These are phyloP conservation scores for Macrophomina pseudophaseolina DNA, from an alignment of 2,329 filamentous ascomycete genomes.

Conservation along the genomic window DNA sequence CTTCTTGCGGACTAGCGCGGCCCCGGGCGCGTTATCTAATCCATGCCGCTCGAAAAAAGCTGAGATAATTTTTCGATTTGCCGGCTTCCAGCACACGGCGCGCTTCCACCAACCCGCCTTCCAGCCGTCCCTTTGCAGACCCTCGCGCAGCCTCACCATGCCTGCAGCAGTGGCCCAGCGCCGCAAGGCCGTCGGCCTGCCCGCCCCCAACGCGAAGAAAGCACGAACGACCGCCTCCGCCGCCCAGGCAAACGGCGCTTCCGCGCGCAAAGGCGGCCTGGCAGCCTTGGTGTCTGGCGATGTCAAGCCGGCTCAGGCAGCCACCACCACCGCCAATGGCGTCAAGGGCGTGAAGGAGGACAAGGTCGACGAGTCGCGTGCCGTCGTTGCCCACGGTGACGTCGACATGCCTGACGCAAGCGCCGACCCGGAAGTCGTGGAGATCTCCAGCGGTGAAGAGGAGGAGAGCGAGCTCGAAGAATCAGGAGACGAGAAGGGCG, in stretches of 20 bases:
- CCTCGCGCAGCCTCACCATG: slow-evolving; percentile 33
- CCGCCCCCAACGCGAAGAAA: slow-evolving; percentile 43
- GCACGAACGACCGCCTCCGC: slow-evolving; percentile 31
- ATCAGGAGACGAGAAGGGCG: slow-evolving; percentile 28
- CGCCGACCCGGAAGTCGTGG: slow-evolving; percentile 47
- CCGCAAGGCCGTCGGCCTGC: slow-evolving; percentile 22
- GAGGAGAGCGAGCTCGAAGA: slow-evolving; percentile 33
- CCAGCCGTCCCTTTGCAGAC: neutral
- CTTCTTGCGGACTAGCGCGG: neutral
- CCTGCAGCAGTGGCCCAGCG: slow-evolving; percentile 40
- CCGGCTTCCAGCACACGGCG: slow-evolving; percentile 14
- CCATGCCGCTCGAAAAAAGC: slow-evolving; percentile 26
- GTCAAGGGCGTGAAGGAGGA: slow-evolving; percentile 56
- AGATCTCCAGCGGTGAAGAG: slow-evolving; percentile 55
- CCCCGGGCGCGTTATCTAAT: slow-evolving; percentile 23
- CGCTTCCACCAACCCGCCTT: slow-evolving; percentile 25
- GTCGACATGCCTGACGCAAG: slow-evolving; percentile 42
- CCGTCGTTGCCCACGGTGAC: slow-evolving; percentile 57
- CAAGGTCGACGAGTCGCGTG: slow-evolving; percentile 63
- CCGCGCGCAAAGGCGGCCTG: slow-evolving; percentile 35
- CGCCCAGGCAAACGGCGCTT: slow-evolving; percentile 6
- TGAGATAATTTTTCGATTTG: slow-evolving; percentile 26
- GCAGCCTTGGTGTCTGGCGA: slow-evolving; percentile 38
- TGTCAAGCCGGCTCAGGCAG: slow-evolving; percentile 46
- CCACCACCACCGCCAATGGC: slow-evolving; percentile 45